Conservation (phyloP, 2,329 filamentous ascomycete species). For the Ceratocystis variospora region DNA sequence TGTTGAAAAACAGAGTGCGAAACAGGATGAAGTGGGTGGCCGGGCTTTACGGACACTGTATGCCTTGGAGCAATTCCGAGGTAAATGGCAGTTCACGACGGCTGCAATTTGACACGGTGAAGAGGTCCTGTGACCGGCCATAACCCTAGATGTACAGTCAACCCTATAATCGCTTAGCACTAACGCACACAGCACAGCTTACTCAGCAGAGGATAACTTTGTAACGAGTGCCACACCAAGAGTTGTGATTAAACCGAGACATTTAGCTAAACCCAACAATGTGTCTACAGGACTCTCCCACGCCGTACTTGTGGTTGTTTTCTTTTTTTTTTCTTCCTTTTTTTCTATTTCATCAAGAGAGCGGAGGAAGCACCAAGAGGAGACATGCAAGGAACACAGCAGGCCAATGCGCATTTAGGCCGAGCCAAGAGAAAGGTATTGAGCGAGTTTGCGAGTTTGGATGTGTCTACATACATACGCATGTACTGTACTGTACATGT, state of each 20-base stretch:
- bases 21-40: background rate
- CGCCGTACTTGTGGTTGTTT: no score
- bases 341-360: background rate
- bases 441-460: background rate
- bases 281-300: no score
- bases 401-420: background rate
- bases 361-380: background rate
- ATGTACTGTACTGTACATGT: background rate
- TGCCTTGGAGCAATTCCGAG: background rate
- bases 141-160: no score
- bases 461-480: background rate
- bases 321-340: no score
- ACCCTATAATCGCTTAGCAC: no score
- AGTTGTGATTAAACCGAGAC: no score
- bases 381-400: background rate
- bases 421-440: background rate
- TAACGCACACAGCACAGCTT: no score
- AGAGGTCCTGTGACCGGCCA: background rate
- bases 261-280: no score
- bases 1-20: background rate
- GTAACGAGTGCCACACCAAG: no score
- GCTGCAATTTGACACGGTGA: background rate
- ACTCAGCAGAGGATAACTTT: no score
- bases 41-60: background rate
- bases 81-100: background rate